Conservation (phyloP, 2,329 filamentous ascomycete genomes). For the Monosporascus sp. region DNA sequence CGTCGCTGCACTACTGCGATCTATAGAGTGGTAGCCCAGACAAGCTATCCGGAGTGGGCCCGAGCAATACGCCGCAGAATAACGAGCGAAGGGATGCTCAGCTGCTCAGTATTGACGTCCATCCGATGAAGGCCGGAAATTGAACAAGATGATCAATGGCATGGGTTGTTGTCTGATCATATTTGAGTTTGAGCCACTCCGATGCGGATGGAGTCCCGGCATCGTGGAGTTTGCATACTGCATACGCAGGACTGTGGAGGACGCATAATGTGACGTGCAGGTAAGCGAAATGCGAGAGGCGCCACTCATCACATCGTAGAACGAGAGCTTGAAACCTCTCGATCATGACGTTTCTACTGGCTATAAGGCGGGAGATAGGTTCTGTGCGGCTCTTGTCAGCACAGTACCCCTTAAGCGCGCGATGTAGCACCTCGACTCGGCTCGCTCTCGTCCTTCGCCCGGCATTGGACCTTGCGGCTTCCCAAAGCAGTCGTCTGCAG, state of each 20-base stretch:
- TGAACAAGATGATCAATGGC: neutral
- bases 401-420: neutral
- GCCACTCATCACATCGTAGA: neutral
- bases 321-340: neutral
- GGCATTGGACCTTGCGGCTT: neutral
- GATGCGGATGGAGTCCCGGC: neutral
- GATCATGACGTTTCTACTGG: neutral
- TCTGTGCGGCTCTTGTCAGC: neutral
- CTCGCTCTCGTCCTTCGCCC: neutral
- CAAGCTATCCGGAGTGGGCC: neutral
- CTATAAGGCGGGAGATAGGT: neutral
- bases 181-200: conserved; percentile 7
- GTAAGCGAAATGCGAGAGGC: neutral
- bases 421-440: neutral
- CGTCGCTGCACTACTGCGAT: neutral
- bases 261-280: neutral
- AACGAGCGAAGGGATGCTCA: neutral
- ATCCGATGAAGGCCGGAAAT: neutral
- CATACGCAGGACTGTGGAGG: neutral
- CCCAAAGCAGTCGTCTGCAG: neutral
- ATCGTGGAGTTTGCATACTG: neutral
- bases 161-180: conserved; percentile 2
- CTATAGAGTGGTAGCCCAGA: neutral
- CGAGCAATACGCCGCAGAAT: neutral
- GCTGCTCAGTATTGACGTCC: neutral